These are phyloP conservation scores for Trichoderma cornu-damae DNA, from an alignment of 2,329 filamentous ascomycete species.

Conservation along the genomic window DNA sequence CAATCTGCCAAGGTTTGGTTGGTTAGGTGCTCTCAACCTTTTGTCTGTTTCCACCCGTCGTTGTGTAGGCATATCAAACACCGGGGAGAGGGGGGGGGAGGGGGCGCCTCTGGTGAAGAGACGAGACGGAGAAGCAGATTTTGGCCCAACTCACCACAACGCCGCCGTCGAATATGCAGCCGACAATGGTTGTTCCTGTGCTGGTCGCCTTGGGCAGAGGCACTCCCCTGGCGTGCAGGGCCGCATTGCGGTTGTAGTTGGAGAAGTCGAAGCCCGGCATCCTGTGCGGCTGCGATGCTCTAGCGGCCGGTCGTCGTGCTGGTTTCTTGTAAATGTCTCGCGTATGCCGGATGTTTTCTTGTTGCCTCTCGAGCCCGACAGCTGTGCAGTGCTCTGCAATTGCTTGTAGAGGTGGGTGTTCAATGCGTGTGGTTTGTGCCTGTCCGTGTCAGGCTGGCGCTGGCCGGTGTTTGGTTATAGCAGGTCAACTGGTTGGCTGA, in stretches of 20 bases:
- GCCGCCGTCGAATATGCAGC: constrained; percentile 92
- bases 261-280: constrained; percentile 99
- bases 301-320: neutral
- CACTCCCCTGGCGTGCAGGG: constrained; percentile 87
- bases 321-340: constrained; percentile 5
- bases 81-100: neutral
- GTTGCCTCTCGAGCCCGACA: neutral
- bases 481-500: constrained; percentile 34
- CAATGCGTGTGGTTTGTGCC: neutral
- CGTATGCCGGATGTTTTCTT: neutral
- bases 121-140: neutral
- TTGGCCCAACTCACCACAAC: constrained; percentile 73
- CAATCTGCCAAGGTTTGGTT: constrained; percentile 65
- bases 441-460: neutral
- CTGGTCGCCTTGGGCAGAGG: constrained; percentile 96
- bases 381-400: neutral
- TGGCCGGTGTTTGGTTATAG: constrained; percentile 1
- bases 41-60: neutral
- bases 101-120: neutral
- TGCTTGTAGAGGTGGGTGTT: neutral
- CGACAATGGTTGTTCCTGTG: constrained; percentile 97
- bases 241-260: constrained; percentile 99
- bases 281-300: constrained; percentile 22
- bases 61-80: neutral
- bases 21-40: neutral